Evolutionary conservation across 2,329 filamentous ascomycete genomes (phyloP).

Genomic region (Fusarium robinianum): DNA sequence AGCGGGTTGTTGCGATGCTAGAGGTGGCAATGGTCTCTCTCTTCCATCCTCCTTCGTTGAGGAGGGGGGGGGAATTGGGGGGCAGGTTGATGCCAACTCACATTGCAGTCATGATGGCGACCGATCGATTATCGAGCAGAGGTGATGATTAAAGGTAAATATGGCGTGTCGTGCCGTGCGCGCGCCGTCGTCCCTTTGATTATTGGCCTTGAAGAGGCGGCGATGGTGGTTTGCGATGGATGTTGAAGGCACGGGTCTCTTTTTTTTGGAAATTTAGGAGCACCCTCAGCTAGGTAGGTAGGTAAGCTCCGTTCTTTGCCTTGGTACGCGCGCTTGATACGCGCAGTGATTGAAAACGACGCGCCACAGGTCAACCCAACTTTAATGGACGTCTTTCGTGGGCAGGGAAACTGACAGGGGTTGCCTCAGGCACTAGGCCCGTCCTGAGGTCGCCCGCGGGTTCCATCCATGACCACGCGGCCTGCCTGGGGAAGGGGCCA

Average conservation of each 20-base stretch:
- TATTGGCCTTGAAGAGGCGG: constrained; percentile 7
- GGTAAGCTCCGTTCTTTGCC: constrained; percentile 19
- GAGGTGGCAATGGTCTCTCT: constrained; percentile 3
- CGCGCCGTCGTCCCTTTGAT: constrained; percentile 13
- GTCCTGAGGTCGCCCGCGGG: no score
- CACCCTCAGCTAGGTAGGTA: constrained; percentile 9
- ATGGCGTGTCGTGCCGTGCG: no score
- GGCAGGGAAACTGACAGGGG: no score
- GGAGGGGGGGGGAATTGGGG: neutral
- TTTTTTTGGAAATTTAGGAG: constrained; percentile 29
- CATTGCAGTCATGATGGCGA: constrained; percentile 45
- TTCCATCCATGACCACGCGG: no score
- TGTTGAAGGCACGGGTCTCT: constrained; percentile 18
- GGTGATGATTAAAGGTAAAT: neutral
- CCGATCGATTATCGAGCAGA: constrained; percentile 4
- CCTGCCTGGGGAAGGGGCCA: constrained; percentile 1
- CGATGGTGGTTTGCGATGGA: constrained; percentile 15
- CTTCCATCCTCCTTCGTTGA: neutral
- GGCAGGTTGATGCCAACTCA: constrained; percentile 31
- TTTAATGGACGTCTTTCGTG: no score
- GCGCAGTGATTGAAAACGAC: constrained; percentile 13
- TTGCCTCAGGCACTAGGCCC: no score
- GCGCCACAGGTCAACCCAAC: no score
- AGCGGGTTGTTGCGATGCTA: constrained; percentile 22
- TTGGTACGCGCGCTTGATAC: constrained; percentile 26